These are phyloP conservation scores for Cardamine resedifolia DNA, from an alignment of 345 rosid genomes.

Conservation along the genomic window DNA sequence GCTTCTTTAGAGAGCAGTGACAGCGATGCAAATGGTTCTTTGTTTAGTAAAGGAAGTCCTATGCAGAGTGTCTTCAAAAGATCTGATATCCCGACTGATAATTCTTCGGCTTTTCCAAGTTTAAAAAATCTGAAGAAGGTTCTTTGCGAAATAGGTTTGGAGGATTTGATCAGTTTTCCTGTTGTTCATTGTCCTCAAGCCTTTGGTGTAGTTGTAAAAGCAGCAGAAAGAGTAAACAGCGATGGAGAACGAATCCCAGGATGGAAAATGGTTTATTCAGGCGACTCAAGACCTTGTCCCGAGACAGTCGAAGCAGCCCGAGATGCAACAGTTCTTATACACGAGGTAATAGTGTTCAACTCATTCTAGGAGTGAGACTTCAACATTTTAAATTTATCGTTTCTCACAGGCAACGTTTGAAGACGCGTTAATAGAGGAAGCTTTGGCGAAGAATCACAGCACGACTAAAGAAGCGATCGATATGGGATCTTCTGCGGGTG, in stretches of 20 bases:
- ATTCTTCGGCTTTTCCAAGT: slow-evolving; percentile 39
- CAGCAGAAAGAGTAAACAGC: slow-evolving; percentile 64
- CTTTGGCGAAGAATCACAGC: slow-evolving; percentile 89
- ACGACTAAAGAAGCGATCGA: slow-evolving; percentile 92
- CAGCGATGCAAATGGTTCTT: slow-evolving; percentile 33
- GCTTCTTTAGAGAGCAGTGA: slow-evolving; percentile 44
- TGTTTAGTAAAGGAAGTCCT: slow-evolving; percentile 58
- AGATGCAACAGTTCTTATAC: slow-evolving; percentile 86
- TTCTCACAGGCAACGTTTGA: slow-evolving; percentile 85
- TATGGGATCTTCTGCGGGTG: slow-evolving; percentile 62
- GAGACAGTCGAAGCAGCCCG: slow-evolving; percentile 65
- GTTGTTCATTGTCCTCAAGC: slow-evolving; percentile 97
- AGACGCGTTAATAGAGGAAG: slow-evolving; percentile 86
- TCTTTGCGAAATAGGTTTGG: slow-evolving; percentile 65
- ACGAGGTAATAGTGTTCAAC: slow-evolving; percentile 58
- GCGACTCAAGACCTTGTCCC: slow-evolving; percentile 94
- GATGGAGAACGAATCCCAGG: slow-evolving; percentile 74
- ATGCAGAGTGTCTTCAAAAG: slow-evolving; percentile 77
- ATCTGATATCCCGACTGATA: slow-evolving; percentile 47
- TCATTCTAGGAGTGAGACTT: background rate
- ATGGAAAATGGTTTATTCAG: slow-evolving; percentile 94
- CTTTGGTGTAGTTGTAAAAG: slow-evolving; percentile 70
- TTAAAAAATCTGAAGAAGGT: slow-evolving; percentile 56
- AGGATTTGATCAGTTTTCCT: slow-evolving; percentile 74
- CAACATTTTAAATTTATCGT: background rate